Percentiles rank a stretch among this genome's conserved stretches.
phyloP scores from a whole-genome alignment of 306 rosid genomes.

The Fragaria ananassa region DNA sequence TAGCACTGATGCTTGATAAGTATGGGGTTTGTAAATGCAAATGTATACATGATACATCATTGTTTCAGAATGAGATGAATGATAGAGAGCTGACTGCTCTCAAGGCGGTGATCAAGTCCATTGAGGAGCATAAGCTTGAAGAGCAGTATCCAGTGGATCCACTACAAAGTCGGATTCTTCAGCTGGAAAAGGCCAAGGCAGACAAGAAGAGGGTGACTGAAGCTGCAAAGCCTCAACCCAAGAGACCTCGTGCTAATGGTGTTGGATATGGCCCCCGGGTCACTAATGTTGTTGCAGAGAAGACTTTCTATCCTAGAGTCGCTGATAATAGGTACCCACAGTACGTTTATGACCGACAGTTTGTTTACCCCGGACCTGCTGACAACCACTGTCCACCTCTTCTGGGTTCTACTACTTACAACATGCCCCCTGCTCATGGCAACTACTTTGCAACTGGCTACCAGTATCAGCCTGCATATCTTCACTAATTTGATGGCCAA shows the following conservation, averaged over 20 bases:
- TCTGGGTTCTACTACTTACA: conserved; percentile 65
- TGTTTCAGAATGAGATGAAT: conserved; percentile 72
- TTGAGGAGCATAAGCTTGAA: conserved; percentile 96
- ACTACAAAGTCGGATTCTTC: conserved; percentile 69
- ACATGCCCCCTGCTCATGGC: conserved; percentile 66
- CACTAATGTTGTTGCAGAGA: conserved; percentile 57
- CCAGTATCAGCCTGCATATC: conserved; percentile 90
- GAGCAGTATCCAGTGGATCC: conserved; percentile 74
- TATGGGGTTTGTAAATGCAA: not conserved
- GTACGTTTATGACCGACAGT: conserved; percentile 68
- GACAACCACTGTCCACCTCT: conserved; percentile 71
- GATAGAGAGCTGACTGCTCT: conserved; percentile 91
- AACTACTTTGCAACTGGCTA: conserved; percentile 88
- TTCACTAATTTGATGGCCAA: conserved; percentile 65
- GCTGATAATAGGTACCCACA: conserved; percentile 88
- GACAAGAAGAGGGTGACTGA: conserved; percentile 90
- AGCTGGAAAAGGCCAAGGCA: conserved; percentile 90
- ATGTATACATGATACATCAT: conserved; percentile 8
- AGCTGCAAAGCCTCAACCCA: conserved; percentile 87
- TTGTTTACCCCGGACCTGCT: conserved; percentile 63
- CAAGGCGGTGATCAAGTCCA: conserved; percentile 70
- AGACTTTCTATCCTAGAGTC: conserved; percentile 67
- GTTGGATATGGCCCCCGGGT: conserved; percentile 65
- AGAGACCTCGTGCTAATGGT: conserved; percentile 88
- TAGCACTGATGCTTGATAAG: conserved; percentile 16